Base-by-base conservation (phyloP, 2,329 filamentous ascomycete species). In the Pseudomassariella vexata region DNA sequence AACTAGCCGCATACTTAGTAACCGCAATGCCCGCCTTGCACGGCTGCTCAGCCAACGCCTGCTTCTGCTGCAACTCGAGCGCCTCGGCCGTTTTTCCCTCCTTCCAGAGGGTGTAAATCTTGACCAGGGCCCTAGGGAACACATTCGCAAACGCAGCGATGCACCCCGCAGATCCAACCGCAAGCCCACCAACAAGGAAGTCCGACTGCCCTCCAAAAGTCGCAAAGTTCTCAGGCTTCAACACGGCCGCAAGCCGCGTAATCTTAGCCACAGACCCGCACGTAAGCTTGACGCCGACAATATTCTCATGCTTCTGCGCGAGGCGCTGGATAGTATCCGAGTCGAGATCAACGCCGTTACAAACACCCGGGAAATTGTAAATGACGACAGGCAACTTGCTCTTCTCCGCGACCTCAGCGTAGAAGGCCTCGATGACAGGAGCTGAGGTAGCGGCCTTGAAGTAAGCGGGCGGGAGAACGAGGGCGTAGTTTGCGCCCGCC, bases 181-280 rank as follows among this genome's bases (percentile, higher is more conserved):
- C 65, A 20, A 82, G 52, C 0, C 72, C 75, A 3, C 73, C 75
- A 29, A 82, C 60, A 16, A 87, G 55, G 52, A 84, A 87, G 48
- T 88, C 83, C 2, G 74, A 76, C 58, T 87, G 82, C 1, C 84
- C 84, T 1, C 80, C 82, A 46, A 76, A 86, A 1, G 77, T 73
- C 2, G 79, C 73, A 48, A 88, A 88, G 9, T 66, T 54, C 3
- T 71, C 63, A 0, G 68, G 55, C 0, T 66, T 54, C 37, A 82
- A 59, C 12, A 60, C 59, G 20, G 66, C 69, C 2, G 69, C 60
- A 3, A 79, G 55, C 4, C 74, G 64, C 10, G 71, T 72, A 43
- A 76, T 73, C 55, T 79, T 79, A 22, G 68, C 75, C 14, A 78
- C 73, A 24, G 68, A 70, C 2, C 65, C 78, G 55, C 78, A 82